These are phyloP conservation scores for Podospora comata DNA, from an alignment of 495 filamentous ascomycete genomes.

Conservation along the genomic window DNA sequence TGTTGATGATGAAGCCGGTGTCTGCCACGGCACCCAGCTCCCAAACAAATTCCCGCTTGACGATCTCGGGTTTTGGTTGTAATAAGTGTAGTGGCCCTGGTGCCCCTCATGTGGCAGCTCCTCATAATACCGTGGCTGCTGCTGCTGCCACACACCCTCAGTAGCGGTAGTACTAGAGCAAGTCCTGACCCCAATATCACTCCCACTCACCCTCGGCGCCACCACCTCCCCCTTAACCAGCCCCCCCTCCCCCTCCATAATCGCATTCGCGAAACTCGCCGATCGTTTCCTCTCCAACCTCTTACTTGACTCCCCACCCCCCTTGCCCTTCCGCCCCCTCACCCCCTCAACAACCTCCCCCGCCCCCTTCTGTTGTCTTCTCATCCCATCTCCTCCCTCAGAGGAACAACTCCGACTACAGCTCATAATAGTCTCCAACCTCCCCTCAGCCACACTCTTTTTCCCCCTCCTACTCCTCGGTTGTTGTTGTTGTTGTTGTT, in stretches of 20 bases:
- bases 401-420: slow-evolving; percentile 48
- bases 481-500: slow-evolving; percentile 22
- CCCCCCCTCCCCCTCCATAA: slow-evolving; percentile 35
- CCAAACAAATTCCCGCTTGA: neutral
- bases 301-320: slow-evolving; percentile 3
- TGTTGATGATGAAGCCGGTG: neutral
- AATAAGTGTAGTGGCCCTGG: neutral
- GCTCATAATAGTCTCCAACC: slow-evolving; percentile 56
- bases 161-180: neutral
- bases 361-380: slow-evolving; percentile 47
- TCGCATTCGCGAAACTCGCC: slow-evolving; percentile 44
- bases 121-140: neutral
- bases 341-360: slow-evolving; percentile 49
- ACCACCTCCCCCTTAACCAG: neutral
- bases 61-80: neutral
- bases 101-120: neutral
- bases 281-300: slow-evolving; percentile 41
- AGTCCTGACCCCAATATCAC: slow-evolving; percentile 39
- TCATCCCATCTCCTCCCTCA: slow-evolving; percentile 43
- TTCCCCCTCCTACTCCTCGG: slow-evolving; percentile 16
- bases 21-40: neutral
- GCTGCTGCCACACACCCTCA: neutral
- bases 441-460: slow-evolving; percentile 47
- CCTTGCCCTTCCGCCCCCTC: slow-evolving; percentile 41
- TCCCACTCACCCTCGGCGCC: slow-evolving; percentile 44